A percentile compares a stretch with the other conserved stretches of the same genome.
phyloP scores from a whole-genome alignment of 2,329 filamentous ascomycete species.

The Botrytis paeoniae region DNA sequence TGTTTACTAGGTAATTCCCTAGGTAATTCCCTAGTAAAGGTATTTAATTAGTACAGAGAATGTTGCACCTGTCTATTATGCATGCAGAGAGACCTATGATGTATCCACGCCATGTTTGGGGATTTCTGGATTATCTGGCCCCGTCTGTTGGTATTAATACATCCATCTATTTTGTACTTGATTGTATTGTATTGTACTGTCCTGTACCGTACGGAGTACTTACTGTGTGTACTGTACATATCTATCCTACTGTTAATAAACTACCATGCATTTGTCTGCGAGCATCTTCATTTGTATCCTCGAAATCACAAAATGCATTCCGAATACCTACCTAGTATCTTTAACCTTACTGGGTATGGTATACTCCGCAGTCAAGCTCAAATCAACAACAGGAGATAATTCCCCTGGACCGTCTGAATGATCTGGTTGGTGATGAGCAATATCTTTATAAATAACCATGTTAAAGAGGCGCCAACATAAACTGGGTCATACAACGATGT shows the following conservation, averaged over 20 bases:
- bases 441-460: conserved; percentile 11
- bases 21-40: neutral
- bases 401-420: neutral
- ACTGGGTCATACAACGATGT: neutral
- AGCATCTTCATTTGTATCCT: neutral
- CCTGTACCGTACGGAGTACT: neutral
- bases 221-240: neutral
- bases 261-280: neutral
- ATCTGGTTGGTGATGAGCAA: conserved; percentile 4
- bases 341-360: neutral
- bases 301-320: neutral
- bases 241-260: neutral
- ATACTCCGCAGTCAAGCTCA: neutral
- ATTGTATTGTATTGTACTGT: neutral
- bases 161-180: neutral
- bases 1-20: neutral
- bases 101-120: neutral
- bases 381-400: neutral
- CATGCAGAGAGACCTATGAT: neutral
- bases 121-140: neutral
- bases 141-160: neutral
- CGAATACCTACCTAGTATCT: neutral
- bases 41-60: neutral
- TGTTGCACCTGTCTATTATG: neutral
- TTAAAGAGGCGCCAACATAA: conserved; percentile 16